Evolutionary conservation across 352 stramenopile species (phyloP).

Genomic region (Pythium phragmitis): DNA sequence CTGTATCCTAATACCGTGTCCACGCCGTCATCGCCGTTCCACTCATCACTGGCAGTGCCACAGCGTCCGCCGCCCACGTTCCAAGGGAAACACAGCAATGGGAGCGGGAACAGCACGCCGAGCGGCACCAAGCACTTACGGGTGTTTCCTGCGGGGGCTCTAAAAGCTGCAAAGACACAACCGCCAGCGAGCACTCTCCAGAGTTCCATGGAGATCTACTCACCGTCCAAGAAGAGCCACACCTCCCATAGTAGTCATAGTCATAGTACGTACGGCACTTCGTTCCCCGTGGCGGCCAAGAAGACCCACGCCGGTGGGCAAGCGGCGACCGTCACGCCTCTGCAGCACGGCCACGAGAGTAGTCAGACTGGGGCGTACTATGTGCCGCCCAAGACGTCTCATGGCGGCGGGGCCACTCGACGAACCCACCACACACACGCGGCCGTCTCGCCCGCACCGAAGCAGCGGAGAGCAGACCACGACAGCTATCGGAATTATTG

Average conservation of each 20-base stretch:
- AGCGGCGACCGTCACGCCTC: constrained; percentile 6
- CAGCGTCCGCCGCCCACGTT: constrained; percentile 49
- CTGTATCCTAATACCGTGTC: constrained; percentile 14
- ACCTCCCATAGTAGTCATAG: constrained; percentile 22
- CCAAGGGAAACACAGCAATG: constrained; percentile 39
- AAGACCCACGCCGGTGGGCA: neutral
- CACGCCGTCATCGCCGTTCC: constrained; percentile 22
- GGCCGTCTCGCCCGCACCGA: constrained; percentile 1
- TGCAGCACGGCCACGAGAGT: constrained; percentile 13
- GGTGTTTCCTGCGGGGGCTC: constrained; percentile 11
- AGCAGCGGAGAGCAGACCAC: constrained; percentile 23
- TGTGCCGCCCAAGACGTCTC: constrained; percentile 31
- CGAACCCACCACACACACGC: constrained; percentile 5
- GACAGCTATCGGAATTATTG: constrained; percentile 28
- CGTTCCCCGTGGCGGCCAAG: constrained; percentile 3
- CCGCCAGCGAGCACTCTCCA: constrained; percentile 21
- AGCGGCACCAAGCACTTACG: constrained; percentile 18
- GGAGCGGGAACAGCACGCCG: neutral
- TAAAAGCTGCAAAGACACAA: constrained; percentile 9
- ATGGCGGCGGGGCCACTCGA: constrained; percentile 7
- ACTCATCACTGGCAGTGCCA: constrained; percentile 31
- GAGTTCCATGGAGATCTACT: constrained; percentile 52
- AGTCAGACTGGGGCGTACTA: constrained; percentile 4
- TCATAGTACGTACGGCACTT: constrained; percentile 9
- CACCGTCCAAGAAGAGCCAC: constrained; percentile 37